Conservation (phyloP, 1,284 basidiomycete species). For the Flammula alnicola region DNA sequence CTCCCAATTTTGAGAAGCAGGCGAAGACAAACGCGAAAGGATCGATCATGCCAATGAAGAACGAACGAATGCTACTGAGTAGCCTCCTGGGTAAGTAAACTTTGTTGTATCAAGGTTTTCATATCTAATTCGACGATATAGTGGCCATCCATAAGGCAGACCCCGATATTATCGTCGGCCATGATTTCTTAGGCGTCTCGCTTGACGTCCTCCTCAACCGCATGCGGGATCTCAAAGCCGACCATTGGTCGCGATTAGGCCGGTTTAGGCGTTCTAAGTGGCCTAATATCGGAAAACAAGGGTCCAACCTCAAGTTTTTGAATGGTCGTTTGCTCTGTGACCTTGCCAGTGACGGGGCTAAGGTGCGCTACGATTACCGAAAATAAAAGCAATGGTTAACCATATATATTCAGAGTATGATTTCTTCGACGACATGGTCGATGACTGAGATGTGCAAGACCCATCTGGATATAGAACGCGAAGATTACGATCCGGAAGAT, state of each 20-base stretch:
- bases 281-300: constrained; percentile 84
- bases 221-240: constrained; percentile 87
- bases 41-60: constrained; percentile 76
- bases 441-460: constrained; percentile 96
- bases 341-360: constrained; percentile 92
- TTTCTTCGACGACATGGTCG: constrained; percentile 96
- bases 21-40: constrained; percentile 70
- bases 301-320: constrained; percentile 84
- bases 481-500: constrained; percentile 97
- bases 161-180: constrained; percentile 94
- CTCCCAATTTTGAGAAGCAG: constrained; percentile 79
- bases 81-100: constrained; percentile 68
- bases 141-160: constrained; percentile 87
- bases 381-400: not conserved
- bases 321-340: constrained; percentile 92
- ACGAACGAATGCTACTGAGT: constrained; percentile 88
- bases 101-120: not conserved
- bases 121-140: constrained; percentile 31
- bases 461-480: constrained; percentile 83
- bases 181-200: constrained; percentile 92
- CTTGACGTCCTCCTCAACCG: constrained; percentile 92
- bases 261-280: constrained; percentile 88
- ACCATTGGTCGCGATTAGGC: constrained; percentile 94
- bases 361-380: constrained; percentile 51
- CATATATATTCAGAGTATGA: constrained; percentile 73